Percentiles rank a stretch among this genome's conserved stretches.
Conservation (phyloP, 306 rosid genomes). For the Ochetophila trinervis region DNA sequence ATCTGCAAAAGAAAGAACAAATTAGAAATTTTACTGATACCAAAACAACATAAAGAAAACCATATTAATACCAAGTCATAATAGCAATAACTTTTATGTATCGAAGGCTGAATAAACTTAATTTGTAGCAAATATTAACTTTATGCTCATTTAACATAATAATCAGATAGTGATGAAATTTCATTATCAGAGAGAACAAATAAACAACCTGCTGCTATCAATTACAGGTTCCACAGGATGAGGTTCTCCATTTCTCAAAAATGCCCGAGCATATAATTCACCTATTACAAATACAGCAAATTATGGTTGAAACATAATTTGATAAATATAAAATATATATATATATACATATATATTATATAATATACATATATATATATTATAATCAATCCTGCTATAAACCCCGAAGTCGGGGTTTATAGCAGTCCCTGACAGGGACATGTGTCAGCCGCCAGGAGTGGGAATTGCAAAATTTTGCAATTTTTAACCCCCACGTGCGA, state of each 20-base stretch:
- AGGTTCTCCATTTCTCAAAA: conserved; percentile 88
- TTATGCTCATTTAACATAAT: not conserved
- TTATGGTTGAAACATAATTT: conserved; percentile 5
- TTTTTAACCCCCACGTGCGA: too few relatives aligned
- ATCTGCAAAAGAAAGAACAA: conserved; percentile 48
- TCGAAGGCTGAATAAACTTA: not conserved
- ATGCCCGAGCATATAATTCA: conserved; percentile 96
- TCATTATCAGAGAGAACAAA: not conserved
- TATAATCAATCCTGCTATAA: too few relatives aligned
- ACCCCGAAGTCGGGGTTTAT: too few relatives aligned
- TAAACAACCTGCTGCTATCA: conserved; percentile 96
- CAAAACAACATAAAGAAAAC: conserved; percentile 17
- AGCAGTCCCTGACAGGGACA: too few relatives aligned
- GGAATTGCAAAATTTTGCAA: too few relatives aligned
- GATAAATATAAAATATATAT: too few relatives aligned
- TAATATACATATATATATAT: too few relatives aligned
- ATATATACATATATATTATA: too few relatives aligned
- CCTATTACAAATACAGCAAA: conserved; percentile 45
- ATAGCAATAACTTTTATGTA: not conserved
- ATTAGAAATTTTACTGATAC: conserved; percentile 18
- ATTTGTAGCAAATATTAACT: not conserved
- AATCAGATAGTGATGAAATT: not conserved
- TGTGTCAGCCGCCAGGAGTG: too few relatives aligned
- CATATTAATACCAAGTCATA: too few relatives aligned
- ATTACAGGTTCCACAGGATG: conserved; percentile 96